phyloP scores from a whole-genome alignment of 306 rosid species.

The Citrullus amarus region DNA sequence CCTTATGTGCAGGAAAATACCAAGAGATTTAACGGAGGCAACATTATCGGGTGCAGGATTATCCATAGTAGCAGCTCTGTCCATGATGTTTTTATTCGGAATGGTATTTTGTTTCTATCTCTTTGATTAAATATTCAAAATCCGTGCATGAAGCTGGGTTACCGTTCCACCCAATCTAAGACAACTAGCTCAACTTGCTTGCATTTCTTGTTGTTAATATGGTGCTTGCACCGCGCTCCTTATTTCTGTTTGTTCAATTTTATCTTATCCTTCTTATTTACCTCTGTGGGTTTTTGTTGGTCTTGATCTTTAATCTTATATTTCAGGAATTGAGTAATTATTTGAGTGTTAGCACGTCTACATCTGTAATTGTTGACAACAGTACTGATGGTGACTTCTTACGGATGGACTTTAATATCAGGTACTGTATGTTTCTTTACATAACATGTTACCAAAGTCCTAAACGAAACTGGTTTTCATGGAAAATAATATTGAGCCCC shows the following conservation, averaged over 20 bases:
- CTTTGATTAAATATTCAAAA: neutral
- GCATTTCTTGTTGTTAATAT: neutral
- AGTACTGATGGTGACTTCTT: conserved; percentile 82
- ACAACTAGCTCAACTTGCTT: neutral
- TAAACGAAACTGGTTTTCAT: neutral
- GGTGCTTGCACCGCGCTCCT: neutral
- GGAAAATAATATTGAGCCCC: neutral
- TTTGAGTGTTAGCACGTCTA: conserved; percentile 71
- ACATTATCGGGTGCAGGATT: conserved; percentile 92
- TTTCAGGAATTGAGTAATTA: conserved; percentile 83
- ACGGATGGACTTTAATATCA: conserved; percentile 77
- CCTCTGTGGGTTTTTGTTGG: neutral
- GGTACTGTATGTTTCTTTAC: conserved; percentile 28
- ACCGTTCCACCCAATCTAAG: neutral
- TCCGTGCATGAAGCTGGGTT: neutral
- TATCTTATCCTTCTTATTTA: neutral
- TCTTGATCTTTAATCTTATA: neutral
- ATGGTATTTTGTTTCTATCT: conserved; percentile 45
- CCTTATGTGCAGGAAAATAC: conserved; percentile 66
- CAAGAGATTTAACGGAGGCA: conserved; percentile 96
- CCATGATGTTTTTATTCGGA: conserved; percentile 88
- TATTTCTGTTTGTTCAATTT: neutral
- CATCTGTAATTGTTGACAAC: conserved; percentile 78
- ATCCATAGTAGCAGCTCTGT: conserved; percentile 73
- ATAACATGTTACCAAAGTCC: neutral